A percentile compares a stretch with the other conserved stretches of the same genome.
These are phyloP conservation scores for Poa pratensis DNA, from an alignment of 176 grass and related monocot species.

Conservation along the genomic window DNA sequence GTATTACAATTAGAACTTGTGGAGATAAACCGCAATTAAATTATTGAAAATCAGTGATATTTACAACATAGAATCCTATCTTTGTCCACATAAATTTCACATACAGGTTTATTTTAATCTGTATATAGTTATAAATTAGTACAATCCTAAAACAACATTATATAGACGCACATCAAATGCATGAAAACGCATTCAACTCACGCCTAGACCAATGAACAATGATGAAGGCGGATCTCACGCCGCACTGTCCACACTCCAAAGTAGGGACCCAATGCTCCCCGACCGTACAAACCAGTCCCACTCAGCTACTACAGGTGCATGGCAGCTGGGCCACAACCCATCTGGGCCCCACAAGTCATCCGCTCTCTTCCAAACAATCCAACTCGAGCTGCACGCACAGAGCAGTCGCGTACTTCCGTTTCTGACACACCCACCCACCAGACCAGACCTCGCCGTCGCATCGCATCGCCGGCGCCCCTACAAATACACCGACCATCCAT, in stretches of 20 bases:
- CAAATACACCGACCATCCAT: conserved; percentile 46
- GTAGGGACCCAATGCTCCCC: neutral
- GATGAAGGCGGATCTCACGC: neutral
- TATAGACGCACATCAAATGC: too few relatives aligned
- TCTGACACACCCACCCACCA: conserved; percentile 35
- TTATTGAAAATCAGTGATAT: too few relatives aligned
- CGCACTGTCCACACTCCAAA: conserved; percentile 18
- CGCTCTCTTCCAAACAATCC: neutral
- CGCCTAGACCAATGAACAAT: too few relatives aligned
- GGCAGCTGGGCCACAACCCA: neutral
- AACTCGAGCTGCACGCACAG: neutral
- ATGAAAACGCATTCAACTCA: too few relatives aligned
- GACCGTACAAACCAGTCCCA: neutral
- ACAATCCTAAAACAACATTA: too few relatives aligned
- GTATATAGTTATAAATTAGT: too few relatives aligned
- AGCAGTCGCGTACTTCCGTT: neutral
- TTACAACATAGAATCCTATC: too few relatives aligned
- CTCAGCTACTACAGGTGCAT: rapidly evolving
- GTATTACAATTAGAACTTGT: too few relatives aligned
- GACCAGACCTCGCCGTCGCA: conserved; percentile 19
- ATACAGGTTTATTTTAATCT: too few relatives aligned
- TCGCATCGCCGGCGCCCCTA: conserved; percentile 43
- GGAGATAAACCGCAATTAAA: too few relatives aligned
- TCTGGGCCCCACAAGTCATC: conserved; percentile 14
- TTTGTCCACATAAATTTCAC: too few relatives aligned